A percentile compares a stretch with the other conserved stretches of the same genome.
These are phyloP conservation scores for Phalaenopsis equestris DNA, from an alignment of 106 monocot genomes.

Conservation along the genomic window DNA sequence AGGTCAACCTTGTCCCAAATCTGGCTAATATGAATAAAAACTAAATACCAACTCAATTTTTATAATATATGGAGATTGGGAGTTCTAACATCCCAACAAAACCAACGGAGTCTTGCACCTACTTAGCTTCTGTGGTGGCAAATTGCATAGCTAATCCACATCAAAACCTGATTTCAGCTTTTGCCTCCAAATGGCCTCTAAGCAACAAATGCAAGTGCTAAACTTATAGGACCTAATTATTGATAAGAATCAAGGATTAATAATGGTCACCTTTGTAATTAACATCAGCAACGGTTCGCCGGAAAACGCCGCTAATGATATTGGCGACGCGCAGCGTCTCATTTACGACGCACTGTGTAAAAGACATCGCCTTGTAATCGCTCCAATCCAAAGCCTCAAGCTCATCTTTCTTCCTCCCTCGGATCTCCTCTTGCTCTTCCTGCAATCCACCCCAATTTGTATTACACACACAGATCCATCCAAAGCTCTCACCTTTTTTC, in stretches of 20 bases:
- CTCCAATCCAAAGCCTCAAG: constrained; percentile 55
- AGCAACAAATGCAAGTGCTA: no score
- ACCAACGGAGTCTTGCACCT: no score
- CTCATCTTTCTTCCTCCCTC: constrained; percentile 37
- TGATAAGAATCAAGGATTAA: background rate
- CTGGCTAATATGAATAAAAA: no score
- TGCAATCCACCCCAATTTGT: constrained; percentile 6
- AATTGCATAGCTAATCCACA: no score
- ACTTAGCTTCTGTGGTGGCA: no score
- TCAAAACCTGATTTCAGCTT: no score
- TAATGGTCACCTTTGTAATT: constrained; percentile 58
- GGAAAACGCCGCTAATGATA: constrained; percentile 84
- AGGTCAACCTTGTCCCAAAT: no score
- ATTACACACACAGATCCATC: background rate
- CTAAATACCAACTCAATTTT: no score
- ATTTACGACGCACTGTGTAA: constrained; percentile 89
- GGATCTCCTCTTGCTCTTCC: constrained; percentile 69
- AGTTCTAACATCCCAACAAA: no score
- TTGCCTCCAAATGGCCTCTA: no score
- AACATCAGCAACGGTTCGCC: constrained; percentile 60
- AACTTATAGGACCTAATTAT: background rate
- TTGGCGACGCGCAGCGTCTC: constrained; percentile 86
- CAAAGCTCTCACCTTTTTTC: background rate
- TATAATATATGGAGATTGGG: no score
- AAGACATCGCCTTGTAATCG: constrained; percentile 91